These are phyloP conservation scores for Rhodosorus marinus DNA, from an alignment of 23 red algal genomes.

Conservation along the genomic window DNA sequence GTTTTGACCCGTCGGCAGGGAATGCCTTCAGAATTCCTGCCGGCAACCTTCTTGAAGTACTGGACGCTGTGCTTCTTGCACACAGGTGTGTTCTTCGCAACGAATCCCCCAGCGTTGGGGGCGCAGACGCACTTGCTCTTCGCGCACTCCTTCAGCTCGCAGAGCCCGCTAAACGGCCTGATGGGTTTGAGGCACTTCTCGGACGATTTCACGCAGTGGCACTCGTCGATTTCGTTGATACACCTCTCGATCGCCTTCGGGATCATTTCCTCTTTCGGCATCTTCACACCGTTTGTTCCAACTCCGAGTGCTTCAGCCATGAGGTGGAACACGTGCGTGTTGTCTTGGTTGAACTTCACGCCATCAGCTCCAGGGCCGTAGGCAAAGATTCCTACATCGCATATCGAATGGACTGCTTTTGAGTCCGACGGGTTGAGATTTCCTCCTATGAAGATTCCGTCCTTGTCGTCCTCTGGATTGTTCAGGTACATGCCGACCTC, in stretches of 20 bases:
- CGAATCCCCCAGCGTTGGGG: no score
- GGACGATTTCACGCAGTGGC: constrained; percentile 1
- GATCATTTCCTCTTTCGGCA: constrained; percentile 2
- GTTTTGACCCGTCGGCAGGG: no score
- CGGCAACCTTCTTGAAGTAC: no score
- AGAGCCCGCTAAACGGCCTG: no score
- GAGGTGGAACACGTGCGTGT: constrained; percentile 24
- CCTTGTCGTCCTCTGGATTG: constrained; percentile 15
- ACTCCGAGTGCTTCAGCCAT: constrained; percentile 18
- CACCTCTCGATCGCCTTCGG: constrained; percentile 10
- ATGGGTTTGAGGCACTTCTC: no score
- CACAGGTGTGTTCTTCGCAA: no score
- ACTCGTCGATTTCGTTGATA: constrained; percentile 5
- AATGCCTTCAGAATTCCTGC: no score
- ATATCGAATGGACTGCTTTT: constrained; percentile 24
- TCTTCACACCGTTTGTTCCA: constrained; percentile 24
- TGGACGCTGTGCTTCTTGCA: no score
- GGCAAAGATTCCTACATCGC: constrained; percentile 24
- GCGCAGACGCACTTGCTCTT: no score
- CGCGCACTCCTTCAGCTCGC: no score
- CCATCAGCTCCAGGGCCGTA: constrained; percentile 14
- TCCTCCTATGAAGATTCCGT: constrained; percentile 17
- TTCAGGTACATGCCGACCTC: constrained; percentile 6
- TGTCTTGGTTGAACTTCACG: constrained; percentile 14
- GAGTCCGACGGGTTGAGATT: constrained; percentile 7